These are phyloP conservation scores for Trichosanthes cucumerina DNA, from an alignment of 306 rosid genomes.

Conservation along the genomic window DNA sequence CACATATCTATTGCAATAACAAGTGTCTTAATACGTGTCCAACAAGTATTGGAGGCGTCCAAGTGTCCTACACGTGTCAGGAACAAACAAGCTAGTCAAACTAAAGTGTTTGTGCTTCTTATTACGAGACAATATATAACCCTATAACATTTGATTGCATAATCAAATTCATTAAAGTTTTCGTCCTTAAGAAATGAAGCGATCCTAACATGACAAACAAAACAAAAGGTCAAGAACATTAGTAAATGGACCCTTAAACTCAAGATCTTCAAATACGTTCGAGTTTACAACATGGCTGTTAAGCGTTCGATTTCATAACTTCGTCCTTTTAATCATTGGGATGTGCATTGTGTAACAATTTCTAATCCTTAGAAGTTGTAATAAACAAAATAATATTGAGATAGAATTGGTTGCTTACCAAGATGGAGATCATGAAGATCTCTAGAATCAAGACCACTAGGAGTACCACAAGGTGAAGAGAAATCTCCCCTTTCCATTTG, in stretches of 20 bases:
- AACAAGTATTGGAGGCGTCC: too few relatives aligned
- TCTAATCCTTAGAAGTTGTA: background rate
- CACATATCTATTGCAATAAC: too few relatives aligned
- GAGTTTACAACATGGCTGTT: background rate
- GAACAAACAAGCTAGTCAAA: too few relatives aligned
- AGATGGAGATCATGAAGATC: slow-evolving; percentile 70
- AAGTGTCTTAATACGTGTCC: too few relatives aligned
- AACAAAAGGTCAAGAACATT: background rate
- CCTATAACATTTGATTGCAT: too few relatives aligned
- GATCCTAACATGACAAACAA: background rate
- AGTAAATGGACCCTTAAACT: background rate
- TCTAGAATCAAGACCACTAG: slow-evolving; percentile 58
- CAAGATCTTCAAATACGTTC: background rate
- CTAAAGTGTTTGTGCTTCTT: too few relatives aligned
- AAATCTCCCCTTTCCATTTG: slow-evolving; percentile 77
- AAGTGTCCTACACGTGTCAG: too few relatives aligned
- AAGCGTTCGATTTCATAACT: background rate
- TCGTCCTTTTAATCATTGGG: background rate
- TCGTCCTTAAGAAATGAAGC: background rate
- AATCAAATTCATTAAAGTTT: background rate
- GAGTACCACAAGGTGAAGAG: slow-evolving; percentile 53
- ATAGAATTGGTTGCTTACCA: slow-evolving; percentile 31
- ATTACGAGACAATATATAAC: too few relatives aligned
- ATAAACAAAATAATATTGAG: background rate
- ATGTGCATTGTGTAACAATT: background rate